Conservation (phyloP, 768 basidiomycete species). For the Harrya chromipes region DNA sequence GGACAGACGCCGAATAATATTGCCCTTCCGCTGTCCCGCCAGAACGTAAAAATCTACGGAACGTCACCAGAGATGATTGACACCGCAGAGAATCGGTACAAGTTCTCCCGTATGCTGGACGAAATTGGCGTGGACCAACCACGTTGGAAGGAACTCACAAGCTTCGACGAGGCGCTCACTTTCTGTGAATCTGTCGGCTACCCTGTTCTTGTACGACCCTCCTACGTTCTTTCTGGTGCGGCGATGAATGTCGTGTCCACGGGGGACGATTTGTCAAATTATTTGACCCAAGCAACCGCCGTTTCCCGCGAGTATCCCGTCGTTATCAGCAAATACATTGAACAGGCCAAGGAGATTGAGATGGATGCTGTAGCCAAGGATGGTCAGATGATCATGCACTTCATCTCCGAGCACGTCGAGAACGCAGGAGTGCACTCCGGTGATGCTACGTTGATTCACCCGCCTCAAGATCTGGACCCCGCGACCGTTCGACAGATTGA, state of each 20-base stretch:
- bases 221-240: slow-evolving; percentile 98
- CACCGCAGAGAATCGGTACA: slow-evolving; percentile 98
- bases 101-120: slow-evolving; percentile 96
- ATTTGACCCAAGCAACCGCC: slow-evolving; percentile 91
- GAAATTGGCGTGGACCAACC: slow-evolving; percentile 99
- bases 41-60: slow-evolving; percentile 98
- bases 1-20: slow-evolving; percentile 99
- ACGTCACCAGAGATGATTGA: slow-evolving; percentile 99
- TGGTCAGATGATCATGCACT: slow-evolving; percentile 99
- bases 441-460: slow-evolving; percentile 96
- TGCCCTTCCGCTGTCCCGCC: slow-evolving; percentile 89
- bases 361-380: slow-evolving; percentile 99
- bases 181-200: slow-evolving; percentile 95
- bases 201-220: slow-evolving; percentile 95
- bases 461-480: slow-evolving; percentile 97
- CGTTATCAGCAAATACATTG: slow-evolving; percentile 98
- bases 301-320: slow-evolving; percentile 97
- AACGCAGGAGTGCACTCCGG: slow-evolving; percentile 99
- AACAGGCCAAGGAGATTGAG: slow-evolving; percentile 99
- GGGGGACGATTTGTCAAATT: slow-evolving; percentile 83
- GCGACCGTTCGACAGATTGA: slow-evolving; percentile 95
- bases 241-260: slow-evolving; percentile 99
- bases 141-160: slow-evolving; percentile 93
- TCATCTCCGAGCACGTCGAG: slow-evolving; percentile 98
- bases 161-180: slow-evolving; percentile 77